Evolutionary conservation across 805 yeast genomes (phyloP), one percentile per base, ranked within the genome.

Genomic region (Hanseniaspora vineae): DNA sequence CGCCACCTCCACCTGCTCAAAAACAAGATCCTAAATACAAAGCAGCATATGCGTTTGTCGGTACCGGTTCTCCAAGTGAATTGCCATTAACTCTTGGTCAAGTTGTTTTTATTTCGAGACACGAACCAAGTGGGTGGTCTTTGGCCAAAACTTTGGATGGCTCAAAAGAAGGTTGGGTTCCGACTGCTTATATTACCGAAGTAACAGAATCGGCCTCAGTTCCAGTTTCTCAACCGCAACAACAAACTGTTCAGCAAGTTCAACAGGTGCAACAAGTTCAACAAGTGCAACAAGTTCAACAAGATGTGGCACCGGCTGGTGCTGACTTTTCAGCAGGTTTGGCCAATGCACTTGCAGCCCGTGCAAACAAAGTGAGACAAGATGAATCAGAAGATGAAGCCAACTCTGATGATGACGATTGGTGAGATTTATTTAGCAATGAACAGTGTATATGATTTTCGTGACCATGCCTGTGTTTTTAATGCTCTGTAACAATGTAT

Each of bases 41-140:
- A 57, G 97, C 95, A 0, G 77, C 86, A 37, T 90, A 84, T 60
- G 96, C 88, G 55, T 90, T 84, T 64, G 83, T 80, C 18, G 97
- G 96, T 6, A 76, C 88, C 1, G 92, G 90, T 15, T 74, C 81
- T 13, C 81, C 95, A 0, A 80, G 92, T 9, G 88, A 81, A 56
- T 70, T 89, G 50, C 87, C 96, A 6, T 70, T 90, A 39, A 66
- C 72, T 6, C 84, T 82, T 57, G 96, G 84, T 50, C 84, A 84
- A 42, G 69, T 86, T 44, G 79, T 90, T 35, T 78, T 78, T 51
- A 77, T 92, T 33, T 67, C 80, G 2, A 81, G 76, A 58, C 78
- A 82, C 53, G 85, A 82, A 49, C 79, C 81, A 43, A 89, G 85
- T 52, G 96, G 96, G 15, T 92, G 99, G 99, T 90, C 95, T 56